A percentile compares a stretch with the other conserved stretches of the same genome.
Evolutionary conservation across 1,284 basidiomycete species (phyloP).

Genomic region (Cryptococcus hybrid): DNA sequence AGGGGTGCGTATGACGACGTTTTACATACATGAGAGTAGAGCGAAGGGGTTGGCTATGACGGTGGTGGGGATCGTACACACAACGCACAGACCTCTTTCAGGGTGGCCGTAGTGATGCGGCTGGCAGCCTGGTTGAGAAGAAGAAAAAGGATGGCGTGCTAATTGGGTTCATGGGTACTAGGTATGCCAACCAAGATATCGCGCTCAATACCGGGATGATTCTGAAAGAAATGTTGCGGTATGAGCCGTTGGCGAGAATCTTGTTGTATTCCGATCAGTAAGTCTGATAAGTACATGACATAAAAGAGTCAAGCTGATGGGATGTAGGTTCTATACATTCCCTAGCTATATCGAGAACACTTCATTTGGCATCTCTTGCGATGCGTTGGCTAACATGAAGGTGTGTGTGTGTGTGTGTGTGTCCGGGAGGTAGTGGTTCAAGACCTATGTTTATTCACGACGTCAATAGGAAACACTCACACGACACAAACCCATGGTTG

Average conservation of each 20-base stretch:
- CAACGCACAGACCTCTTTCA: neutral
- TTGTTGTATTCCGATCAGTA: slow-evolving; percentile 90
- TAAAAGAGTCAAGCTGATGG: neutral
- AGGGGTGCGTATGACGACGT: slow-evolving; percentile 50
- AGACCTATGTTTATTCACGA: neutral
- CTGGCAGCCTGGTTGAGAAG: neutral
- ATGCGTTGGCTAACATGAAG: slow-evolving; percentile 95
- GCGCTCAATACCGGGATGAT: slow-evolving; percentile 99
- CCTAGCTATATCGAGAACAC: slow-evolving; percentile 96
- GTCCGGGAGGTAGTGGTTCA: neutral
- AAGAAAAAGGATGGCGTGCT: neutral
- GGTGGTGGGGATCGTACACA: neutral
- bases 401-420: slow-evolving; percentile 42
- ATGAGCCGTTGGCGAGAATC: slow-evolving; percentile 87
- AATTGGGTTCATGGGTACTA: slow-evolving; percentile 21
- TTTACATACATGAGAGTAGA: neutral
- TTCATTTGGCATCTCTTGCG: slow-evolving; percentile 96
- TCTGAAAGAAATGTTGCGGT: slow-evolving; percentile 92
- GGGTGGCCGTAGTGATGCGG: neutral
- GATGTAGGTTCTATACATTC: slow-evolving; percentile 86
- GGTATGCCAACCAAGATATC: slow-evolving; percentile 89
- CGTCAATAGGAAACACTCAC: slow-evolving; percentile 73
- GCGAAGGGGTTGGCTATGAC: neutral
- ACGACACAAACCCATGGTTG: slow-evolving; percentile 95
- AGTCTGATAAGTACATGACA: slow-evolving; percentile 41